phyloP scores from a whole-genome alignment of 495 filamentous ascomycete genomes.

The Parachaetomium inaequale region DNA sequence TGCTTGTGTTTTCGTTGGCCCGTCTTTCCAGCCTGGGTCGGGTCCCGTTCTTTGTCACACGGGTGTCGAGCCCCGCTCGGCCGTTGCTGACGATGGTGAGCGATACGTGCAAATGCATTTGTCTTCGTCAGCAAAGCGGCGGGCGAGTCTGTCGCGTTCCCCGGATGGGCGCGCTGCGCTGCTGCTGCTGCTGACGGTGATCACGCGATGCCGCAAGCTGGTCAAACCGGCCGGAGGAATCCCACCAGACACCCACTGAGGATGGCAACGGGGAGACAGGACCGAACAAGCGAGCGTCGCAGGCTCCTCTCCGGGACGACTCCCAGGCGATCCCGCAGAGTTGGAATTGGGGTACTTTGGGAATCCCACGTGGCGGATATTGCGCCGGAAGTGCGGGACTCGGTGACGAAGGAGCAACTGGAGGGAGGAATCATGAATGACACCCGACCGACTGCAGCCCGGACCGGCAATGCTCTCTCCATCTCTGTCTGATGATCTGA shows the following conservation, averaged over 20 bases:
- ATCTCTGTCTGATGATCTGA: not conserved
- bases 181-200: not conserved
- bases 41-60: not conserved
- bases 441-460: not conserved
- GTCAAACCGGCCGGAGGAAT: too few species aligned
- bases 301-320: not conserved
- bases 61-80: constrained; percentile 1
- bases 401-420: not conserved
- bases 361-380: constrained; percentile 16
- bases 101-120: not conserved
- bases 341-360: not conserved
- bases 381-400: constrained; percentile 15
- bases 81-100: not conserved
- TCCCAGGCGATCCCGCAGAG: not conserved
- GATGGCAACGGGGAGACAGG: not conserved
- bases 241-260: not conserved
- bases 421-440: not conserved
- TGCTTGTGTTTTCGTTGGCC: constrained; percentile 3
- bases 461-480: not conserved
- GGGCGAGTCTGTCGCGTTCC: not conserved
- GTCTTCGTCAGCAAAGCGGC: not conserved
- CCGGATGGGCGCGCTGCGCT: too few species aligned
- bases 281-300: constrained; percentile 5
- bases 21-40: not conserved
- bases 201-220: too few species aligned